Evolutionary conservation across 176 grass and related monocot species (phyloP), one percentile per base, ranked within the genome.

Genomic region (Phoenix roebelenii): DNA sequence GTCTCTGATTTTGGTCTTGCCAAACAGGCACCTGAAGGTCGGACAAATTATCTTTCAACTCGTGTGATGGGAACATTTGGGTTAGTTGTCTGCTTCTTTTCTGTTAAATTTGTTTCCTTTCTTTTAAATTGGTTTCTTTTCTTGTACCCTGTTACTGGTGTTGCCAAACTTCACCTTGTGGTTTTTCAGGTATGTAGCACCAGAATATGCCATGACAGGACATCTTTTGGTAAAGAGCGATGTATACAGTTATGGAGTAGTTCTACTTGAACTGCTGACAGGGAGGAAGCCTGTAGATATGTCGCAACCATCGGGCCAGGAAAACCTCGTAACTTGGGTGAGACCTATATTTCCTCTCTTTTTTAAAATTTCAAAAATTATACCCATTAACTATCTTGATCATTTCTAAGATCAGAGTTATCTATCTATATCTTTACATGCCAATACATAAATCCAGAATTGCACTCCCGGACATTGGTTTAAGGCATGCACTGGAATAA

Each of bases 31-130:
- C 94, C 88, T 14, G 94, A 98, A 83, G 94, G 94, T 16, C 84
- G 73, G 18, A n/a, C 71, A 26, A 92, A 98, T 83, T 90, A 98
- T 79, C 82, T 98, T 70, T 98, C 94, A 17, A 98, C 94, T 53
- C 94, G 94, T 79, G 94, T 98, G 3, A 98, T 98, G 94, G 94
- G 94, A 74, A 98, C 94, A 67, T 98, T 98, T 56, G 94, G 94
- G 94, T 98, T 85, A 79, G 67, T 15, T 55, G 3, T 58, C 39
- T 64, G 23, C 63, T 39, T 62, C 19, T 23, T 72, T 66, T 71
- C 55, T 54, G 74, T 71, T 14, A 6, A 2, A 14, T 44, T 12
- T 7, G 35, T 44, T 12, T 14, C 7, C 12, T 44, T 44, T 44
- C 35, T 44, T 44, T 71, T 14, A 6, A 2, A 14, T 44, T 12